phyloP scores from a whole-genome alignment of 495 filamentous ascomycete species.

The Amorphotheca resinae region DNA sequence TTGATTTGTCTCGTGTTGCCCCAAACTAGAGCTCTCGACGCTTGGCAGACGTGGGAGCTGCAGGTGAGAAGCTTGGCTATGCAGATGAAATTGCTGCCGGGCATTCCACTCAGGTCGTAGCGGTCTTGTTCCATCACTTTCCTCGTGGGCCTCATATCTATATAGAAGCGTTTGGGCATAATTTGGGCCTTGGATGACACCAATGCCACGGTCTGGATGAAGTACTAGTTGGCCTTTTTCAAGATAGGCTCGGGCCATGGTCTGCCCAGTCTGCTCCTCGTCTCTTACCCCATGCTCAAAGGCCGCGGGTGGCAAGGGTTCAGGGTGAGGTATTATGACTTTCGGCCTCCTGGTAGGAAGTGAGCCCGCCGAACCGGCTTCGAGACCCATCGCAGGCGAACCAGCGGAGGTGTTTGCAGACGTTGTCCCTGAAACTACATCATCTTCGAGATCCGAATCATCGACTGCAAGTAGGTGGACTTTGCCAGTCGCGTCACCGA shows the following conservation, averaged over 20 bases:
- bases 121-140: slow-evolving; percentile 22
- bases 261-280: slow-evolving; percentile 2
- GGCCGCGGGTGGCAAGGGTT: slow-evolving; percentile 26
- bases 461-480: slow-evolving; percentile 53
- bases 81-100: slow-evolving; percentile 3
- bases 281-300: slow-evolving; percentile 2
- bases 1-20: slow-evolving; percentile 17
- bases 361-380: background rate
- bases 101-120: slow-evolving; percentile 20
- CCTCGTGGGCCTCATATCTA: slow-evolving; percentile 26
- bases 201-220: slow-evolving; percentile 26
- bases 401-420: background rate
- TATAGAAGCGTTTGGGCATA: slow-evolving; percentile 26
- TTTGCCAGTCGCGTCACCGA: slow-evolving; percentile 66
- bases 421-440: background rate
- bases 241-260: slow-evolving; percentile 22
- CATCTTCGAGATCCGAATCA: slow-evolving; percentile 6
- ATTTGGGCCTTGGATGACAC: slow-evolving; percentile 32
- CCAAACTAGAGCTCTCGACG: background rate
- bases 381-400: slow-evolving; percentile 4
- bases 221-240: slow-evolving; percentile 20
- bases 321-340: slow-evolving; percentile 31
- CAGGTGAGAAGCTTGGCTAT: background rate
- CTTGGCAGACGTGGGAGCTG: background rate
- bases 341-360: slow-evolving; percentile 26